These are phyloP conservation scores for Phytophthora macrochlamydospora DNA, from an alignment of 352 stramenopile genomes.

Conservation along the genomic window DNA sequence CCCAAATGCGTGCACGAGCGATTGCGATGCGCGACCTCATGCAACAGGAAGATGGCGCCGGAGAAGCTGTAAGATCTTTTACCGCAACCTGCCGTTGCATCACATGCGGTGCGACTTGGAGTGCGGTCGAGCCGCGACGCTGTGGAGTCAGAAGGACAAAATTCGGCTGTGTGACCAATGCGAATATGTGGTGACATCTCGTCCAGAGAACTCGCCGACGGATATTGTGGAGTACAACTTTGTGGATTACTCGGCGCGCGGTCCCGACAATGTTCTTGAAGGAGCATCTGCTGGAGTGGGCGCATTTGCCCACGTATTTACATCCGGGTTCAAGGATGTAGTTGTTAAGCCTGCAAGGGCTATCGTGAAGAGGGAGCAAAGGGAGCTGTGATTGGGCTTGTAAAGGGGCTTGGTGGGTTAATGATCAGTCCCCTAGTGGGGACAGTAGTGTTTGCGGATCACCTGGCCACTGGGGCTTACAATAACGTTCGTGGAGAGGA, in stretches of 20 bases:
- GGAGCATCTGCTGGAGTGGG: conserved; percentile 57
- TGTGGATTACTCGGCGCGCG: conserved; percentile 67
- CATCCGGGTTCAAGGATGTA: conserved; percentile 64
- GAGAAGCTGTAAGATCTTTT: conserved; percentile 87
- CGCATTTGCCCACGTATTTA: conserved; percentile 70
- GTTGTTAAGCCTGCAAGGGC: conserved; percentile 61
- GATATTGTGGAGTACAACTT: conserved; percentile 67
- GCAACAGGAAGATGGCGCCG: conserved; percentile 85
- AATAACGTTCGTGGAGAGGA: conserved; percentile 53
- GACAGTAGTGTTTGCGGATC: conserved; percentile 64
- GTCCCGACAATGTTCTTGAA: conserved; percentile 55
- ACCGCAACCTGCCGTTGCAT: conserved; percentile 81
- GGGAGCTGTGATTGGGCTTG: conserved; percentile 63
- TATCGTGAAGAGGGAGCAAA: conserved; percentile 65
- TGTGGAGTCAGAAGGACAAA: conserved; percentile 62
- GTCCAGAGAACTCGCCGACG: conserved; percentile 46
- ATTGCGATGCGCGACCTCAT: conserved; percentile 63
- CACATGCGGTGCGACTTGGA: conserved; percentile 87
- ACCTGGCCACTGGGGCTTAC: conserved; percentile 66
- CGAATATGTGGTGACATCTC: conserved; percentile 50
- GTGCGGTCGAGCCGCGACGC: conserved; percentile 47
- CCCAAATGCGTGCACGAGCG: conserved; percentile 58
- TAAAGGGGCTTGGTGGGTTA: conserved; percentile 57
- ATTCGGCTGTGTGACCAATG: conserved; percentile 64
- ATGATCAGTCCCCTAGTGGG: conserved; percentile 64